Evolutionary conservation across 805 yeast genomes (phyloP), one percentile per base, ranked within the genome.

Genomic region (Barnettozyma siamensis): DNA sequence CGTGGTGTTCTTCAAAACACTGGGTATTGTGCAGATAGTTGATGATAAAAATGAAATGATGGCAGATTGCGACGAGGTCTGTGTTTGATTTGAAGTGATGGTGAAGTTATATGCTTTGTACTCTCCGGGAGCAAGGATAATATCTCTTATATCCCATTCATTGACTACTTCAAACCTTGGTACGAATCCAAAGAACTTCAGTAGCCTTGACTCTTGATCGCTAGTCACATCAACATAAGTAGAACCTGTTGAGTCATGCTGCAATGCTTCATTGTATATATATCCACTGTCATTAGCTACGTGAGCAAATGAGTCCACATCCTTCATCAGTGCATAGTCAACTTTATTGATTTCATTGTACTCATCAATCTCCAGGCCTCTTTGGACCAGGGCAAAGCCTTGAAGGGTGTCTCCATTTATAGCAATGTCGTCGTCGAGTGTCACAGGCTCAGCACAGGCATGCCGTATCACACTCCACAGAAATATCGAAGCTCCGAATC

Each of bases 51-150:
- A 43, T 3, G 42, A 29, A 13, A 43, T 13, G 4, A 37, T 23
- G 3, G 40, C 41, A 17, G 23, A 37, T 13, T 31, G 16, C 8
- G 37, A 24, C 9, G 23, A 15, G 3, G 21, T 27, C 3, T 33
- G 37, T n/a, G 41, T n/a, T 19, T 26, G 11, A 11, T 32, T 29
- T 1, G 30, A 5, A 2, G 50, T 23, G n/a, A 37, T 48, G 6
- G 49, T 42, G 43, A 49, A 54, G 24, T 49, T 41, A 21, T 35
- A 54, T 2, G 46, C 44, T 18, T 43, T 37, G 10, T 44, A 26
- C 15, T 46, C 32, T 1, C 56, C 58, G 2, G 58, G 56, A 11
- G 26, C 33, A 4, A 52, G 20, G 12, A 40, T 15, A 1, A 53
- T 34, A 13, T 42, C 45, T 19, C 44, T 45, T 2, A 47, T 41